phyloP scores from a whole-genome alignment of 306 rosid genomes.

The Vigna nakashimae region DNA sequence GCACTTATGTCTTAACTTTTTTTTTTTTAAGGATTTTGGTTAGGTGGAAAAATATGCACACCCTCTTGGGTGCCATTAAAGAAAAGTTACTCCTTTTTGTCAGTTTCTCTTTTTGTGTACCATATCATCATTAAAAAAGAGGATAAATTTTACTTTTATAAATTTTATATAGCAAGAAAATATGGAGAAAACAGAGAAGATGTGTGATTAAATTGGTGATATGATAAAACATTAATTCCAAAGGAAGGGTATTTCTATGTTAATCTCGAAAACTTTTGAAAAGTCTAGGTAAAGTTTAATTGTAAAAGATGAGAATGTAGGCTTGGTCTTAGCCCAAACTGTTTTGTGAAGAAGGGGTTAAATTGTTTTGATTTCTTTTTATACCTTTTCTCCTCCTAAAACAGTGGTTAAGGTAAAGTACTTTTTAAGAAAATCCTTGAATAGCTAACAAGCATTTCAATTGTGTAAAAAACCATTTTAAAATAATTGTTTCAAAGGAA shows the following conservation, averaged over 20 bases:
- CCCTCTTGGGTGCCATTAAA: not conserved
- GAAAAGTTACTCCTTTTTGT: not conserved
- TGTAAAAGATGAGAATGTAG: not conserved
- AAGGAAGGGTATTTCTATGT: not conserved
- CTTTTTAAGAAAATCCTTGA: no score
- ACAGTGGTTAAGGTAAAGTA: no score
- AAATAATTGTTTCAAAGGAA: no score
- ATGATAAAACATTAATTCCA: not conserved
- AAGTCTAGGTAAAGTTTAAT: not conserved
- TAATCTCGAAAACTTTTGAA: not conserved
- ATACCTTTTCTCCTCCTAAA: no score
- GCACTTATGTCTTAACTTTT: not conserved
- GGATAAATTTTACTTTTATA: not conserved
- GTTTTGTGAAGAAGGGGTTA: no score
- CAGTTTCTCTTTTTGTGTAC: not conserved
- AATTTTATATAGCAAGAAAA: not conserved
- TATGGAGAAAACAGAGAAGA: not conserved
- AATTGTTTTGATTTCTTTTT: no score
- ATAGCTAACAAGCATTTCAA: no score
- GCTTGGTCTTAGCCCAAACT: no score
- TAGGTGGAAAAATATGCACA: not conserved
- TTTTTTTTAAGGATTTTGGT: no score
- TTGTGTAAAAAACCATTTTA: no score
- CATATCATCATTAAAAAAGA: not conserved
- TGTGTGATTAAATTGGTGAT: not conserved